Percentiles rank a stretch among this genome's conserved stretches.
These are phyloP conservation scores for Nidularia sp. DNA, from an alignment of 768 basidiomycete species.

Conservation along the genomic window DNA sequence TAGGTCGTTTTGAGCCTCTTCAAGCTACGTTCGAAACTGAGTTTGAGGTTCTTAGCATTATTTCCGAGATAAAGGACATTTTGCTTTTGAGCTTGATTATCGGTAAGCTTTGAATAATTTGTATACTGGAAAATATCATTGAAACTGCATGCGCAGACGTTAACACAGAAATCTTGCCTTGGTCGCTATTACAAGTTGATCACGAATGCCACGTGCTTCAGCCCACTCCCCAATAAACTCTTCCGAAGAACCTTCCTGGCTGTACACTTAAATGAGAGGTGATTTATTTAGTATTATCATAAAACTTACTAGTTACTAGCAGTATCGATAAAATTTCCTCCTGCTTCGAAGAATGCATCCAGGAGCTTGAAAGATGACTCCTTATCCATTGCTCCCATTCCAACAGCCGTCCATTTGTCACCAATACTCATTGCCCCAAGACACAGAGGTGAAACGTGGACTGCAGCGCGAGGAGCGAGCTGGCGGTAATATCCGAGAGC, in stretches of 20 bases:
- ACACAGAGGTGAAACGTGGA: constrained; percentile 18
- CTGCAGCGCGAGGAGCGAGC: neutral
- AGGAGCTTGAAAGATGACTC: constrained; percentile 3
- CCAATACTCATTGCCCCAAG: constrained; percentile 33
- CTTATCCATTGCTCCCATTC: constrained; percentile 29
- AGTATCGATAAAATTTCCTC: constrained; percentile 35
- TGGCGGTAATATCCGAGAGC: neutral
- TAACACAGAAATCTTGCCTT: constrained; percentile 20
- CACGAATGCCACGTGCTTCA: constrained; percentile 34
- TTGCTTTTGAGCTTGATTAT: constrained; percentile 16
- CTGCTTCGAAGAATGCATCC: neutral
- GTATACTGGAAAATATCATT: constrained; percentile 16
- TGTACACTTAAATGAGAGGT: constrained; percentile 8
- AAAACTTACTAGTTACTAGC: constrained; percentile 21
- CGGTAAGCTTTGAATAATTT: constrained; percentile 17
- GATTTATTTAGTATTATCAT: neutral
- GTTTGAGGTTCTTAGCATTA: constrained; percentile 31
- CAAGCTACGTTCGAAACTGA: constrained; percentile 33
- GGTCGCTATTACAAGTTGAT: constrained; percentile 43
- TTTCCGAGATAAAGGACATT: constrained; percentile 34
- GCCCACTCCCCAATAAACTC: constrained; percentile 47
- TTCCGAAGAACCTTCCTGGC: constrained; percentile 52
- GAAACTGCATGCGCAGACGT: neutral
- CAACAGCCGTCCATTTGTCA: constrained; percentile 18
- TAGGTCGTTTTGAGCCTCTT: constrained; percentile 37